These are phyloP conservation scores for Colletotrichum tamarilloi DNA, from an alignment of 2,329 filamentous ascomycete genomes.

Conservation along the genomic window DNA sequence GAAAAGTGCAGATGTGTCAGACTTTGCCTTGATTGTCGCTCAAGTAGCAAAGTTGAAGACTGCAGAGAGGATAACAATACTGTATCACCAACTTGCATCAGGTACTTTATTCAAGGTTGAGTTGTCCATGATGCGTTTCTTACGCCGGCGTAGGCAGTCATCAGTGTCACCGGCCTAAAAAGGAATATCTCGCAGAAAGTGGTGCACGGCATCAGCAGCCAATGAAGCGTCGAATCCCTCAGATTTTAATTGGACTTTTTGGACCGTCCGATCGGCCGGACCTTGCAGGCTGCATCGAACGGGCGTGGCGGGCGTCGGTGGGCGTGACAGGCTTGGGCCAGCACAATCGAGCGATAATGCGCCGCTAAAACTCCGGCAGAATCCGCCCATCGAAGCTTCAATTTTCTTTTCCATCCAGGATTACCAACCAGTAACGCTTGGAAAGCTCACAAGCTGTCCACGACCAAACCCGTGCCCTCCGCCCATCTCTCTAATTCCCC, in stretches of 20 bases:
- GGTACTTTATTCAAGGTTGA: not conserved
- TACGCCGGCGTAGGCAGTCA: not conserved
- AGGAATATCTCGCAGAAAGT: conserved; percentile 14
- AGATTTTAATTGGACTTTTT: not conserved
- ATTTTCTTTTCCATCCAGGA: conserved; percentile 35
- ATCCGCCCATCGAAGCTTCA: conserved; percentile 30
- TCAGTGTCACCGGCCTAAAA: not conserved
- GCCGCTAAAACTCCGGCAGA: conserved; percentile 36
- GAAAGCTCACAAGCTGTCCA: conserved; percentile 15
- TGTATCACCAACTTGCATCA: not conserved
- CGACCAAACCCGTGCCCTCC: conserved; percentile 1
- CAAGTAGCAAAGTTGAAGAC: not conserved
- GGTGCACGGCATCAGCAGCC: conserved; percentile 4
- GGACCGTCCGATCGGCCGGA: conserved; percentile 29
- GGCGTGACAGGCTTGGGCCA: no score
- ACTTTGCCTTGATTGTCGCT: not conserved
- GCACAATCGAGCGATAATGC: conserved; percentile 5
- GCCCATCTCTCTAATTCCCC: conserved; percentile 32
- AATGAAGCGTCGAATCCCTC: not conserved
- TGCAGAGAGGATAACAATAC: not conserved
- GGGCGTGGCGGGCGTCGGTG: no score
- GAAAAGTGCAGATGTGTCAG: not conserved
- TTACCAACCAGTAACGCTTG: conserved; percentile 34
- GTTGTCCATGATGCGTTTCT: not conserved
- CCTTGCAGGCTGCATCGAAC: conserved; percentile 1